A percentile compares a stretch with the other conserved stretches of the same genome.
phyloP scores from a whole-genome alignment of 306 rosid species.

The Prunus persica region Prunus_persica_NCBIv2 NC_034016.1:14336001-14336500 shows the following conservation, averaged over 20 bases:
- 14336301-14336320: neutral
- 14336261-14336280: neutral
- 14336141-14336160: too few species aligned
- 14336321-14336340: neutral
- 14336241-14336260: too few species aligned
- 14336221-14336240: too few species aligned
- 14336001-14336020: too few species aligned
- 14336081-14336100: neutral
- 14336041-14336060: neutral
- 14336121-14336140: too few species aligned
- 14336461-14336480: neutral
- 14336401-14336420: conserved; percentile 26
- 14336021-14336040: neutral
- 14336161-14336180: too few species aligned
- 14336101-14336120: neutral
- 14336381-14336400: conserved; percentile 71
- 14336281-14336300: neutral
- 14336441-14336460: conserved; percentile 11
- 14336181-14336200: too few species aligned
- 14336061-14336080: neutral
- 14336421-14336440: conserved; percentile 24
- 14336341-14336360: neutral
- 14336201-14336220: too few species aligned
- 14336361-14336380: conserved; percentile 36
- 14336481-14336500: neutral